phyloP scores from a whole-genome alignment of 179 eudicot genomes.

The Drosera spatulata region DNA sequence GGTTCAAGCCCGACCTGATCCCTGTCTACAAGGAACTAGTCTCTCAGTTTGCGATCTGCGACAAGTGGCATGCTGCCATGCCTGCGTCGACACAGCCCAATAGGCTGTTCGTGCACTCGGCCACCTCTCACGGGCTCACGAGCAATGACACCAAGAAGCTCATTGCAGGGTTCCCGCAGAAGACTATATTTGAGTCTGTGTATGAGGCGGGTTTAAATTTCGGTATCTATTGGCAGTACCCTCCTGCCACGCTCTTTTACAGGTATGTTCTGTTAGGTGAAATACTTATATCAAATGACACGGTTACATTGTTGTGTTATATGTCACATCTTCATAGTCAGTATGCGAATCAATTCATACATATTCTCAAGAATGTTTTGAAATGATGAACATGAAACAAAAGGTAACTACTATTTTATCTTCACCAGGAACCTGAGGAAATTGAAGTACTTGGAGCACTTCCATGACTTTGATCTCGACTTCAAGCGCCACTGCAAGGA shows the following conservation, averaged over 20 bases:
- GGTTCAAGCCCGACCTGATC: constrained; percentile 56
- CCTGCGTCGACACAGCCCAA: constrained; percentile 87
- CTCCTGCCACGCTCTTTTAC: constrained; percentile 72
- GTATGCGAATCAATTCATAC: too few relatives aligned
- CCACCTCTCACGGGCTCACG: constrained; percentile 65
- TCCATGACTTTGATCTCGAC: constrained; percentile 53
- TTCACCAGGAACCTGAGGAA: constrained; percentile 52
- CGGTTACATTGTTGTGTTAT: too few relatives aligned
- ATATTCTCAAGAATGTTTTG: too few relatives aligned
- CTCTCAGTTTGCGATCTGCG: constrained; percentile 67
- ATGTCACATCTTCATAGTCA: too few relatives aligned
- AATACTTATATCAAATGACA: too few relatives aligned
- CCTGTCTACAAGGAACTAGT: constrained; percentile 66
- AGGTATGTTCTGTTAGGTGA: constrained; percentile 16
- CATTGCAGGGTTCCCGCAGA: constrained; percentile 55
- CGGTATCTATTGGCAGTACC: constrained; percentile 70
- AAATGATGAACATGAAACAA: too few relatives aligned
- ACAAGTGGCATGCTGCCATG: constrained; percentile 77
- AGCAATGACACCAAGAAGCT: constrained; percentile 38
- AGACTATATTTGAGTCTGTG: constrained; percentile 74
- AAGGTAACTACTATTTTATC: too few relatives aligned
- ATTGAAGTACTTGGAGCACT: constrained; percentile 44
- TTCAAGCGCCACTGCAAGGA: constrained; percentile 71
- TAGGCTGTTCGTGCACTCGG: constrained; percentile 61
- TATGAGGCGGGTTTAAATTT: constrained; percentile 43